Percentiles rank a stretch among this genome's conserved stretches.
Evolutionary conservation across 352 stramenopile genomes (phyloP).

Genomic region (Pythium folliculosum): DNA sequence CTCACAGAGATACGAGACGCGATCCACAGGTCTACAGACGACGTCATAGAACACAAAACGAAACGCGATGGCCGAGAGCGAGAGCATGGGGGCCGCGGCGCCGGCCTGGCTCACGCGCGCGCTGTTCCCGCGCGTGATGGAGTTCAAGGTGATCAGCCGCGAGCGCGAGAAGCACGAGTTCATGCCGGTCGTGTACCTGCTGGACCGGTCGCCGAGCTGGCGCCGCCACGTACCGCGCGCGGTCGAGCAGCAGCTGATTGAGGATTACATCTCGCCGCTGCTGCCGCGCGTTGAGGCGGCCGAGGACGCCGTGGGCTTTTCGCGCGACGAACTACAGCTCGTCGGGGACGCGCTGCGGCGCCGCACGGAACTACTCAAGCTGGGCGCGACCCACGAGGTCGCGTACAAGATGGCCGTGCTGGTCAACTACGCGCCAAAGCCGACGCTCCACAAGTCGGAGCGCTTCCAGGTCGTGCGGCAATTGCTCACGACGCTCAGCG

Average conservation of each 20-base stretch:
- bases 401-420: slow-evolving; percentile 68
- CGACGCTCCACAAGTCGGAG: slow-evolving; percentile 41
- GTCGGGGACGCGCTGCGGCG: slow-evolving; percentile 38
- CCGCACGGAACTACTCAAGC: slow-evolving; percentile 53
- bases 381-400: slow-evolving; percentile 40
- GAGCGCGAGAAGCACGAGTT: slow-evolving; percentile 78
- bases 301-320: slow-evolving; percentile 21
- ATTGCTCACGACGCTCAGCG: slow-evolving; percentile 46
- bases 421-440: slow-evolving; percentile 47
- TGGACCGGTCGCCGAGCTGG: slow-evolving; percentile 61
- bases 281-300: slow-evolving; percentile 16
- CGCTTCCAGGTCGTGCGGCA: slow-evolving; percentile 57
- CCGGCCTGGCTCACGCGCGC: slow-evolving; percentile 38
- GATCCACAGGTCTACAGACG: background rate
- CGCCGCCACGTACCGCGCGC: slow-evolving; percentile 43
- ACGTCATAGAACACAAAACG: background rate
- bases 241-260: slow-evolving; percentile 53
- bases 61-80: background rate
- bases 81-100: background rate
- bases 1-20: background rate
- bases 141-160: slow-evolving; percentile 79
- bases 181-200: slow-evolving; percentile 74
- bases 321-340: slow-evolving; percentile 29
- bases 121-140: slow-evolving; percentile 65
- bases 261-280: slow-evolving; percentile 64